phyloP scores from a whole-genome alignment of 2,329 filamentous ascomycete species.

The Nannizzia gypsea region DNA sequence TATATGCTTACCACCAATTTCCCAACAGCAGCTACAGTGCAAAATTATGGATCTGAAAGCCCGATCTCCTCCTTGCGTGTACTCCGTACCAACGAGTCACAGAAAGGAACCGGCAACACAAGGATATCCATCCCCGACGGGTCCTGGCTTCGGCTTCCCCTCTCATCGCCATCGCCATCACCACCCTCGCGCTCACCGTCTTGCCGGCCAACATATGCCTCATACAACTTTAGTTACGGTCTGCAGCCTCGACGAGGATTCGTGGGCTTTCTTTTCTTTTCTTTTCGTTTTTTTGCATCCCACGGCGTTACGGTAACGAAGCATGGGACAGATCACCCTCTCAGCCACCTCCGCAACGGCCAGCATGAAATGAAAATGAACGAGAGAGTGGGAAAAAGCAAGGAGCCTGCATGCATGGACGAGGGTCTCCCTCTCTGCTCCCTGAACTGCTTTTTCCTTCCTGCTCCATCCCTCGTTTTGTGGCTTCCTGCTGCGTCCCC shows the following conservation, averaged over 20 bases:
- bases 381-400: neutral
- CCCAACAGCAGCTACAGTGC: too few species aligned
- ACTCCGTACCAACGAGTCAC: too few species aligned
- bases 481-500: neutral
- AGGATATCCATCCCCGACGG: conserved; percentile 1
- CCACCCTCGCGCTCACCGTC: neutral
- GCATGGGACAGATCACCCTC: neutral
- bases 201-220: conserved; percentile 1
- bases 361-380: neutral
- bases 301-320: neutral
- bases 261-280: neutral
- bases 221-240: neutral
- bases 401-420: neutral
- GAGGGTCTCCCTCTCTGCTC: neutral
- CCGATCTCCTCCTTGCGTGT: too few species aligned
- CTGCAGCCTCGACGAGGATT: neutral
- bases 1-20: too few species aligned
- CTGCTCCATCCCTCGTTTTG: neutral
- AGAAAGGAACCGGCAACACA: neutral
- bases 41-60: too few species aligned
- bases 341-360: neutral
- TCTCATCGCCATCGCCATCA: too few species aligned
- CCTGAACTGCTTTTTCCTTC: neutral
- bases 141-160: neutral
- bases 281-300: too few species aligned